Evolutionary conservation across 768 basidiomycete genomes (phyloP).

Genomic region (Brasilioporus rufonigricans): DNA sequence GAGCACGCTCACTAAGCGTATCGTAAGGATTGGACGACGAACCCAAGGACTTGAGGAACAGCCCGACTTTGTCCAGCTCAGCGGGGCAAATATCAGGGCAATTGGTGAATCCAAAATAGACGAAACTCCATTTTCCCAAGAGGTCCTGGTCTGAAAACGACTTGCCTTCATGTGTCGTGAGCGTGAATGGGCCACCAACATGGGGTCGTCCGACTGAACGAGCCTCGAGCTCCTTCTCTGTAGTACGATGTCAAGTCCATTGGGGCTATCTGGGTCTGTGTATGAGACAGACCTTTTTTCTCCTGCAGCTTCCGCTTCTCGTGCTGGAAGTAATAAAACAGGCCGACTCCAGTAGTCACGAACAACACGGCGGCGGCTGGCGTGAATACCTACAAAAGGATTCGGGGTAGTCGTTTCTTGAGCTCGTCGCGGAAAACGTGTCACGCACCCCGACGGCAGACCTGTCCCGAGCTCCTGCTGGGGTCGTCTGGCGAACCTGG

Average conservation of each 20-base stretch:
- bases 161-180: slow-evolving; percentile 63
- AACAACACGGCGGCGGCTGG: slow-evolving; percentile 83
- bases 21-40: slow-evolving; percentile 21
- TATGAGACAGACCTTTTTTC: slow-evolving; percentile 58
- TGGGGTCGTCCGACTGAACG: slow-evolving; percentile 80
- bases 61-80: slow-evolving; percentile 92
- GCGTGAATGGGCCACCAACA: slow-evolving; percentile 87
- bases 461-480: slow-evolving; percentile 31
- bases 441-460: slow-evolving; percentile 34
- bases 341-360: slow-evolving; percentile 73
- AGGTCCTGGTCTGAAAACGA: slow-evolving; percentile 83
- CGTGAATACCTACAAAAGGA: slow-evolving; percentile 74
- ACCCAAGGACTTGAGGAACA: slow-evolving; percentile 73
- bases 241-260: not conserved
- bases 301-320: slow-evolving; percentile 82
- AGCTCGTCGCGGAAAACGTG: not conserved
- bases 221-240: slow-evolving; percentile 73
- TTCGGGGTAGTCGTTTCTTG: not conserved
- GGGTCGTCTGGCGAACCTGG: slow-evolving; percentile 17
- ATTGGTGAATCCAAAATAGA: slow-evolving; percentile 99
- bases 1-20: slow-evolving; percentile 8
- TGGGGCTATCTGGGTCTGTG: not conserved
- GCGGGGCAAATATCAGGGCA: slow-evolving; percentile 99
- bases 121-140: slow-evolving; percentile 85
- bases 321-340: slow-evolving; percentile 84